Evolutionary conservation across 2,329 filamentous ascomycete genomes (phyloP), one percentile per base, ranked within the genome.

Genomic region (Aspergillus glaucus): DNA sequence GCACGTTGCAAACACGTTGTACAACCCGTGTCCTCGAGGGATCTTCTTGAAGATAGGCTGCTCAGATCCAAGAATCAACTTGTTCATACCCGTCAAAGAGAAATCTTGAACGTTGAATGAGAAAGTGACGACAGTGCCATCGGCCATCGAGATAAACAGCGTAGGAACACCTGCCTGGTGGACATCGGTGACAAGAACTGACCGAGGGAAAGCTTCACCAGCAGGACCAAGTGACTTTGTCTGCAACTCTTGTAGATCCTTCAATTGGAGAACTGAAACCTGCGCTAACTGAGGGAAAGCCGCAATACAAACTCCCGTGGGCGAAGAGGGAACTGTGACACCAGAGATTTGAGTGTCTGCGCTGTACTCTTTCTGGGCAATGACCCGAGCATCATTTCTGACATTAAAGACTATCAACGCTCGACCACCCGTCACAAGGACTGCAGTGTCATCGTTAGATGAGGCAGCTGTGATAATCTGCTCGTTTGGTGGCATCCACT

Each of bases 51-150:
- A 84, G 12, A 81, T 82, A 2, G 92, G 87, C 57, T 94, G 87
- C 51, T 90, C 86, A 12, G 87, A 92, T 21, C 93, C 92, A 10
- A 98, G 75, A 1, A 92, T 82, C 21, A 95, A 85, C 58, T 84
- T 90, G 64, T 91, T 95, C 54, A 85, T 83, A 1, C 82, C 79
- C 0, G 83, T 85, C 2, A 97, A 72, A 0, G 79, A 72, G 51
- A 80, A 80, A n/a, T 80, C 79, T 0, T 70, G 59, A 0, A 74
- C 68, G 28, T 87, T 80, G 32, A 95, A 78, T 28, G 82, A 80
- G 63, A 91, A 97, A 0, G 87, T 93, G 45, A 95, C 79, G 1
- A 98, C 87, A 52, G 87, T 88, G 3, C 93, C 93, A 67, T 97
- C 92, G 43, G 94, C 89, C 79, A 96, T 87, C 10, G 92, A 87